Conservation (phyloP, 108 stramenopile genomes). For the Chaetoceros tenuissimus region DNA sequence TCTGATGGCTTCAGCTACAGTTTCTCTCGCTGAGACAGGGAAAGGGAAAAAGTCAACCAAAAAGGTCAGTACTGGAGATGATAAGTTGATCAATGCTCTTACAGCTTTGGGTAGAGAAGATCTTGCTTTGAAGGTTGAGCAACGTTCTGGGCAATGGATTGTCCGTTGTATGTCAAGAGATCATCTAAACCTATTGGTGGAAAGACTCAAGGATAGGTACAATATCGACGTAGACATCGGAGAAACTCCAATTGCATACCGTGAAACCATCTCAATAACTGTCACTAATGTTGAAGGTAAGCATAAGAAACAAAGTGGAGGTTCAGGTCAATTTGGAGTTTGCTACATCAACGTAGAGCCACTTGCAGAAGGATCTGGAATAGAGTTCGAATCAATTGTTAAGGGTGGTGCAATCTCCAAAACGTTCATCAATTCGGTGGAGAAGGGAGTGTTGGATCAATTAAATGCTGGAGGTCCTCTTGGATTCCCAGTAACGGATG, state of each 20-base stretch:
- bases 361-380: slow-evolving; percentile 20
- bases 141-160: slow-evolving; percentile 9
- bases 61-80: slow-evolving; percentile 11
- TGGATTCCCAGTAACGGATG: slow-evolving; percentile 26
- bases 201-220: slow-evolving; percentile 23
- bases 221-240: slow-evolving; percentile 19
- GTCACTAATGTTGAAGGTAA: slow-evolving; percentile 17
- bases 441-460: slow-evolving; percentile 28
- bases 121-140: slow-evolving; percentile 19
- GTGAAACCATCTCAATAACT: slow-evolving; percentile 14
- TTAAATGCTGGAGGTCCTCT: slow-evolving; percentile 21
- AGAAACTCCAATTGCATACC: slow-evolving; percentile 17
- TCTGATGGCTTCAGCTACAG: slow-evolving; percentile 19
- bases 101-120: slow-evolving; percentile 19
- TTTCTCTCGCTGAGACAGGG: slow-evolving; percentile 11
- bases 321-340: slow-evolving; percentile 27
- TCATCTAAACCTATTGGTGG: slow-evolving; percentile 16
- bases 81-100: slow-evolving; percentile 20
- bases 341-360: slow-evolving; percentile 25
- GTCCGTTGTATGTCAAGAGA: slow-evolving; percentile 24
- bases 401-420: slow-evolving; percentile 29
- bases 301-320: slow-evolving; percentile 28
- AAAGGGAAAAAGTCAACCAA: slow-evolving; percentile 9
- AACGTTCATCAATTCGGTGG: slow-evolving; percentile 24
- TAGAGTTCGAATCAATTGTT: slow-evolving; percentile 21